A percentile compares a stretch with the other conserved stretches of the same genome.
Conservation (phyloP, 228 moss, liverwort and hornwort species). For the Sphagnum magellanicum region DNA sequence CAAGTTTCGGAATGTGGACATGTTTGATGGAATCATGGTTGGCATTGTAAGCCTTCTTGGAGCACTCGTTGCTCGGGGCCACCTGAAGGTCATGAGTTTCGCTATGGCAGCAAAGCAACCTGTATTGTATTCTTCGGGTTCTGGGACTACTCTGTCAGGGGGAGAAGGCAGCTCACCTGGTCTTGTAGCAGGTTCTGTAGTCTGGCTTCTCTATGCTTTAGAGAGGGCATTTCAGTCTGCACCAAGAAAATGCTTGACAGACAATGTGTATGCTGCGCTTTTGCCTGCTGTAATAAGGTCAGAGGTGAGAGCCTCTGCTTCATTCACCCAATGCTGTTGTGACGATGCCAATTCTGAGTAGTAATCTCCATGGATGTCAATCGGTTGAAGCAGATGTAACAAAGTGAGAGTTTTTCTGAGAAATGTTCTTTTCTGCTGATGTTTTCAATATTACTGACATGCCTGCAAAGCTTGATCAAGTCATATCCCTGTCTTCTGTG, state of each 20-base stretch:
- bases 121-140: constrained; percentile 24
- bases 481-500: too few species aligned
- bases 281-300: constrained; percentile 75
- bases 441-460: too few species aligned
- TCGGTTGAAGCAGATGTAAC: neutral
- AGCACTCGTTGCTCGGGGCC: constrained; percentile 69
- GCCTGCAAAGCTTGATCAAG: too few species aligned
- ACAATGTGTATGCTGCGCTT: constrained; percentile 80
- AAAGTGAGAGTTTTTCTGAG: too few species aligned
- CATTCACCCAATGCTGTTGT: neutral
- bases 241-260: constrained; percentile 68
- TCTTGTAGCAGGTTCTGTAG: constrained; percentile 56
- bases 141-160: constrained; percentile 28
- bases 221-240: constrained; percentile 76
- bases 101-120: constrained; percentile 54
- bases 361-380: neutral
- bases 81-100: constrained; percentile 70
- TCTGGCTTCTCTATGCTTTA: constrained; percentile 86
- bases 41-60: constrained; percentile 79
- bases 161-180: constrained; percentile 54
- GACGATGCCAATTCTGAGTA: neutral
- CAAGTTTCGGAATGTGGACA: constrained; percentile 84
- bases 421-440: too few species aligned
- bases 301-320: constrained; percentile 57
- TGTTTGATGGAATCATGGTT: constrained; percentile 77